Evolutionary conservation across 2,329 filamentous ascomycete genomes (phyloP).

Genomic region (Orbilia blumenaviensis): DNA sequence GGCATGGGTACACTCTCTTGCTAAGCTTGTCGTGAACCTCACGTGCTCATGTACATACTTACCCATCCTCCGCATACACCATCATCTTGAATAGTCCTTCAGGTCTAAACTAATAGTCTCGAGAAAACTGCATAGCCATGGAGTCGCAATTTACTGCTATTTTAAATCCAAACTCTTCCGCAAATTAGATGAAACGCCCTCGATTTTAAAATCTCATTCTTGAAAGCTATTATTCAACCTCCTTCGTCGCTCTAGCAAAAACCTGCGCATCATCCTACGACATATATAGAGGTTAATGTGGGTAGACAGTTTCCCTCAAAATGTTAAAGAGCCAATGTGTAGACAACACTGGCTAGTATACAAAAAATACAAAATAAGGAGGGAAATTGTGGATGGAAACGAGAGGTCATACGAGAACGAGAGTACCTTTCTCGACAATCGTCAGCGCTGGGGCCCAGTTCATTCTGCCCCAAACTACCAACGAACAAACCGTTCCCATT

Average conservation of each 20-base stretch:
- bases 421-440: background rate
- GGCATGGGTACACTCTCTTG: too few relatives aligned
- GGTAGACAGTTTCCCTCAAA: background rate
- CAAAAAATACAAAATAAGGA: background rate
- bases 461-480: background rate
- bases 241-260: background rate
- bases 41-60: too few relatives aligned
- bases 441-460: background rate
- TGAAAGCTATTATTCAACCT: background rate
- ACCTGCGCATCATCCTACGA: background rate
- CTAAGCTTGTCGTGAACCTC: too few relatives aligned
- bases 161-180: background rate
- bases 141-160: too few relatives aligned
- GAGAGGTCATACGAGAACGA: background rate
- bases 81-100: too few relatives aligned
- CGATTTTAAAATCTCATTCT: background rate
- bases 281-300: background rate
- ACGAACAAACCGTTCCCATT: background rate
- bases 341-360: background rate
- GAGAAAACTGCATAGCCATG: too few relatives aligned
- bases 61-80: too few relatives aligned
- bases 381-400: background rate
- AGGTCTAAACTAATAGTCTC: too few relatives aligned
- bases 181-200: background rate
- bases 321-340: background rate